These are phyloP conservation scores for Dryas drummondii DNA, from an alignment of 306 rosid genomes.

Conservation along the genomic window DNA sequence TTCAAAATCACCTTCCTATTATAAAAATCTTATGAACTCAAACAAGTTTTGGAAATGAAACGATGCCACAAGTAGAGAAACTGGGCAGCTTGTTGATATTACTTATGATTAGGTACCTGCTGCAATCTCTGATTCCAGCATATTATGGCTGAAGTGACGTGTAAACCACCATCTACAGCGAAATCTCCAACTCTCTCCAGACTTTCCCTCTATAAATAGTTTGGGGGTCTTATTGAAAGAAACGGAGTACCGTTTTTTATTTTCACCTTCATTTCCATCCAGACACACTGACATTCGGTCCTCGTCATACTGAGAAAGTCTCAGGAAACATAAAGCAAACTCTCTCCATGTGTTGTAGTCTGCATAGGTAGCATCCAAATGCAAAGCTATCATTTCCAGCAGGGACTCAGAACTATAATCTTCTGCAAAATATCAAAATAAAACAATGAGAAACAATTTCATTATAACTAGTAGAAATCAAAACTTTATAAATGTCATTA, in stretches of 20 bases:
- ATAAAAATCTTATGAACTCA: not conserved
- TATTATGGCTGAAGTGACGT: constrained; percentile 52
- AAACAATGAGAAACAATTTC: constrained; percentile 2
- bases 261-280: constrained; percentile 28
- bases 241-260: constrained; percentile 15
- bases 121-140: constrained; percentile 46
- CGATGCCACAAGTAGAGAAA: not conserved
- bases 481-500: not conserved
- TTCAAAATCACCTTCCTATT: not conserved
- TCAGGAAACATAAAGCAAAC: constrained; percentile 62
- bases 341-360: constrained; percentile 59
- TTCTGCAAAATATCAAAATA: constrained; percentile 52
- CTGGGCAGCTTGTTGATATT: not conserved
- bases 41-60: not conserved
- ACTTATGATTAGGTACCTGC: constrained; percentile 40
- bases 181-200: constrained; percentile 61
- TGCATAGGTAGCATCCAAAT: constrained; percentile 70
- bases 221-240: constrained; percentile 39
- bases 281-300: constrained; percentile 55
- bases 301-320: constrained; percentile 45
- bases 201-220: constrained; percentile 47
- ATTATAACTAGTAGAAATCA: not conserved
- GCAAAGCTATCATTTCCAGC: constrained; percentile 70
- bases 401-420: constrained; percentile 54
- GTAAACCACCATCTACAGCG: constrained; percentile 79